Percentiles rank a stretch among this genome's conserved stretches.
Conservation (phyloP, 805 yeast genomes). For the Candida xiaguanensis region DNA sequence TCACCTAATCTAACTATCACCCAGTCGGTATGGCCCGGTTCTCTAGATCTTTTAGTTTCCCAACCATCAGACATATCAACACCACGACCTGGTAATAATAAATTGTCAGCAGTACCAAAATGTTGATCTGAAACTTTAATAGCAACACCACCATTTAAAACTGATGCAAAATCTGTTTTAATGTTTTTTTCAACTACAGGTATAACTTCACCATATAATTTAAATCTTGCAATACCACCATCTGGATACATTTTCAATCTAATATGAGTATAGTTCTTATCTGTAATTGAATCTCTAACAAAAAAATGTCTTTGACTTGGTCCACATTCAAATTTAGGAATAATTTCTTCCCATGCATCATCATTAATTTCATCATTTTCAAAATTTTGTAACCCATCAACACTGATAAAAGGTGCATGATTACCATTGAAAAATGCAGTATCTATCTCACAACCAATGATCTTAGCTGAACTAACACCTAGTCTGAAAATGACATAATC, state of each 20-base stretch:
- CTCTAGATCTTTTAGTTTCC: conserved; percentile 92
- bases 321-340: conserved; percentile 76
- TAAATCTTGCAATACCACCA: conserved; percentile 95
- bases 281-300: conserved; percentile 56
- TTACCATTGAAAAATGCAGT: conserved; percentile 94
- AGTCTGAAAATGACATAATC: conserved; percentile 84
- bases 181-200: conserved; percentile 65
- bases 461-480: conserved; percentile 78
- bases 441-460: conserved; percentile 85
- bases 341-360: conserved; percentile 67
- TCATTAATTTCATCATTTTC: conserved; percentile 20
- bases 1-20: conserved; percentile 79
- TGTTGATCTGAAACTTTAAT: conserved; percentile 85
- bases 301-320: conserved; percentile 87
- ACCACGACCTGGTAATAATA: conserved; percentile 91
- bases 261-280: conserved; percentile 66
- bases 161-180: conserved; percentile 71
- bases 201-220: conserved; percentile 79
- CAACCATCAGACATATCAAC: conserved; percentile 97
- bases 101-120: conserved; percentile 87
- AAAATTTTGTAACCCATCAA: conserved; percentile 59
- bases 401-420: conserved; percentile 87
- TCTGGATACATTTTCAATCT: conserved; percentile 93
- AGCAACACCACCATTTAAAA: conserved; percentile 85
- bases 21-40: conserved; percentile 87